Base-by-base conservation (phyloP, 345 rosid genomes). In the Citrus unshiu region DNA sequence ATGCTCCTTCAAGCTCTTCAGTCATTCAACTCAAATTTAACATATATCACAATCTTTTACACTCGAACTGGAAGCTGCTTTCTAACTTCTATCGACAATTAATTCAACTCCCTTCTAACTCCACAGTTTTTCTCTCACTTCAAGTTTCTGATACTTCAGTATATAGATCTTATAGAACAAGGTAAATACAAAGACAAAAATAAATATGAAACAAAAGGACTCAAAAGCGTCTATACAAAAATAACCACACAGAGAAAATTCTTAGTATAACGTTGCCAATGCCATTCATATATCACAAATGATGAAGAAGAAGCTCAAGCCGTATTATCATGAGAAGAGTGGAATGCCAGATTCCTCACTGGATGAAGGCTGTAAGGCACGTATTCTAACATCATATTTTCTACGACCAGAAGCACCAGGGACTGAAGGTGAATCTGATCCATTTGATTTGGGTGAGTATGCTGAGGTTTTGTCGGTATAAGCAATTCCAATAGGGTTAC, bases 351-450 rank as follows among this genome's bases (percentile, higher is more conserved):
- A 81, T 78, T 74, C 89, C 43, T 86, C 86, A 49, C 81, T 79
- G 18, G 92, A 82, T 1, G 90, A 91, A 72, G 99, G 99, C 79
- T 94, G 99, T 61, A 96, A 86, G 27, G 98, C 85, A n/a, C 98
- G 91, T 34, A 96, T 94, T 85, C 83, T 90, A 73, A 96, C 78
- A 78, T 96, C 91, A 63, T 89, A 96, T 83, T 90, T 93, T 25
- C 80, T 85, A 46, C 56, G 79, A 72, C 79, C 74, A 49, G 88
- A 57, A 32, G 71, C 89, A 75, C 77, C 84, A 63, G 58, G 81
- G 77, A 62, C 86, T 0, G 92, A 86, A 7, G 90, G 80, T 25
- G 89, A 66, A 75, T 85, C 89, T 3, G 87, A 85, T 59, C 82
- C 88, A 60, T 88, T 88, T n/a, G 89, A 73, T 22, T 86, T 87